Evolutionary conservation across 257 asterid species (phyloP).

Genomic region (Rhazya stricta): DNA sequence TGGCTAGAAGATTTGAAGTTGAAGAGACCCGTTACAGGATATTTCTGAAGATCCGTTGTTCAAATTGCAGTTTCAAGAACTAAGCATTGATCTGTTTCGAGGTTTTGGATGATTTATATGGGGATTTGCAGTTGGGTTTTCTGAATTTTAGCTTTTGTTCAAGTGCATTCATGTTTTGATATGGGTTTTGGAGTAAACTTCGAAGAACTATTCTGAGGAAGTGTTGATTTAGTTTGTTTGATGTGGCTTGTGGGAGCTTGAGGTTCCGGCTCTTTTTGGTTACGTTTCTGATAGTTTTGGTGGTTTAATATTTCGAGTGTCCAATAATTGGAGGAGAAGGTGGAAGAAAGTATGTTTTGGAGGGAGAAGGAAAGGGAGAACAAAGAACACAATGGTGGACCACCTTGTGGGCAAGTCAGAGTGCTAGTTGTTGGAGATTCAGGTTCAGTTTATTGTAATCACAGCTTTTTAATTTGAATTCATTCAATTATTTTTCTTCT

Average conservation of each 20-base stretch:
- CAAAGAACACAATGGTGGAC: conserved; percentile 75
- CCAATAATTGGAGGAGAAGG: not conserved
- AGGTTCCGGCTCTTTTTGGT: not conserved
- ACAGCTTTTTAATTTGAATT: not conserved
- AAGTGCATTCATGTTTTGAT: not conserved
- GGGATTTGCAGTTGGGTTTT: conserved; percentile 5
- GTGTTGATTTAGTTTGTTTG: not conserved
- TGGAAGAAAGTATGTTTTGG: conserved; percentile 63
- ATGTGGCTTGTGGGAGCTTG: not conserved
- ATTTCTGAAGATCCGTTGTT: not conserved
- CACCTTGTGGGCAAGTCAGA: conserved; percentile 91
- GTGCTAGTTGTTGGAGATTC: conserved; percentile 92
- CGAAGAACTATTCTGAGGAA: not conserved
- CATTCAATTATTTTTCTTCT: not conserved
- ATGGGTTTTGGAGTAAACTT: not conserved
- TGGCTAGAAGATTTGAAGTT: conserved; percentile 5
- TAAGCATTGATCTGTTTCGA: conserved; percentile 2
- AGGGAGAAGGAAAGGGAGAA: conserved; percentile 68
- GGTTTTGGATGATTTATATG: not conserved
- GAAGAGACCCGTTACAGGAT: not conserved
- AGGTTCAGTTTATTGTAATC: conserved; percentile 35
- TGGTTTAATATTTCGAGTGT: not conserved
- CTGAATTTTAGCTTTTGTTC: not conserved
- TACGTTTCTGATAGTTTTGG: not conserved
- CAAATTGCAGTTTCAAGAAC: not conserved